A percentile compares a stretch with the other conserved stretches of the same genome.
Evolutionary conservation across 140 eudicot species (phyloP).

Genomic region (Anethum foeniculum): DNA sequence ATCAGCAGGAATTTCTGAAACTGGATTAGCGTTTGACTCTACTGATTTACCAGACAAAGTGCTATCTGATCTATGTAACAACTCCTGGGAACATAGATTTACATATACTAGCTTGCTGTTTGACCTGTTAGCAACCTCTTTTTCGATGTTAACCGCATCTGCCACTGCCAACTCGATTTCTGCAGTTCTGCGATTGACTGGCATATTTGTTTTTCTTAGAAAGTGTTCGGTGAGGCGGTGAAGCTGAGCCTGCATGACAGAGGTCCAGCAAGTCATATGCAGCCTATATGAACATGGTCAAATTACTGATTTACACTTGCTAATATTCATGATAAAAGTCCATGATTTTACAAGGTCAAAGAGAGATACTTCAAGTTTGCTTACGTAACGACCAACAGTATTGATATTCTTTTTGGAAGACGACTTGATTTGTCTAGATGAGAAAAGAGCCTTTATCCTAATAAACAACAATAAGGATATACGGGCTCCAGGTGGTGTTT

Average conservation of each 20-base stretch:
- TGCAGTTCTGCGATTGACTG: conserved; percentile 55
- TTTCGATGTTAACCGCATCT: conserved; percentile 94
- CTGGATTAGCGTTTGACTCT: conserved; percentile 28
- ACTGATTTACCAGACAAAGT: conserved; percentile 16
- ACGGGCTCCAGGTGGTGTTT: background rate
- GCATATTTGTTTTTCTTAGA: conserved; percentile 60
- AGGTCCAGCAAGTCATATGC: background rate
- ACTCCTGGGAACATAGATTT: conserved; percentile 78
- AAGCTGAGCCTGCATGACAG: conserved; percentile 69
- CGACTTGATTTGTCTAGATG: background rate
- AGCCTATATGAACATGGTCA: conserved; percentile 1
- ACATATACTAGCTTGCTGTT: conserved; percentile 78
- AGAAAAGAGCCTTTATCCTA: background rate
- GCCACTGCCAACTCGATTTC: conserved; percentile 87
- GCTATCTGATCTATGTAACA: conserved; percentile 43
- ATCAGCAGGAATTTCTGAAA: conserved; percentile 28
- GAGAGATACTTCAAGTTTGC: background rate
- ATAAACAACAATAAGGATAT: background rate
- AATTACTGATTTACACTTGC: background rate
- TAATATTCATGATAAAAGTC: background rate
- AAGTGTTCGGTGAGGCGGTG: conserved; percentile 82
- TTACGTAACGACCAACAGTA: background rate
- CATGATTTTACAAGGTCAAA: background rate
- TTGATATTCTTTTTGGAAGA: background rate
- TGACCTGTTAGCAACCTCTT: conserved; percentile 68